Base-by-base conservation (phyloP, 2,329 filamentous ascomycete species). In the Sporothrix luriei region DNA sequence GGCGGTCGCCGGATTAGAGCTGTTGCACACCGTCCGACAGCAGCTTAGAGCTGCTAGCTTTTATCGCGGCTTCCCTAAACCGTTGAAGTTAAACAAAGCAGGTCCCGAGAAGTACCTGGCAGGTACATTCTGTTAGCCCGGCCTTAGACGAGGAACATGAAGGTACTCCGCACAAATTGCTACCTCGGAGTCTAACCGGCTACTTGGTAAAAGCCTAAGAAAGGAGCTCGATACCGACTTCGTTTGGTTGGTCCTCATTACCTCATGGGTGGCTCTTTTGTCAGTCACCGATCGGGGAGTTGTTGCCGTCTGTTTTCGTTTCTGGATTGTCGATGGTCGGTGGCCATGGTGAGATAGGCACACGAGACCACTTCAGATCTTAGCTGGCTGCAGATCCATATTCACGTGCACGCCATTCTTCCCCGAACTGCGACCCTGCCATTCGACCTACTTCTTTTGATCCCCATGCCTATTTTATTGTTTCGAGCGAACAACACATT, bases 321-420 rank as follows among this genome's bases (percentile, higher is more conserved):
- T 46, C 40, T 33, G 33, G 38, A 13, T 43, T 38, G n/a, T 43
- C 57, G 57, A 62, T 62, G 57, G n/a, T n/a, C n/a, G n/a, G n/a
- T 62, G 38, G 38, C 38, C 21, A 21, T 10, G 21, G 57, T 26
- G 57, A 64, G 61, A 43, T 43, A 43, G 59, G 43, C 57, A 61
- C 38, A 46, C 54, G 55, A 61, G 43, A 43, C 55, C 13, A 29
- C 16, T n/a, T 13, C 57, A 43, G 55, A 38, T 43, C 11, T 33
- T 61, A 38, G 26, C 19, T 62, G 9, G 55, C 16, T 29, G 21
- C 55, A 59, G 55, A 21, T 46, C 43, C 43, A 62, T 62, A 40
- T 64, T 64, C 61, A 64, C 61, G 61, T 64, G 61, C 61, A 48
- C 21, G 55, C 55, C 55, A 9, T 21, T 46, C 57, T 13, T 62